These are phyloP conservation scores for Euphorbia pulcherrima DNA, from an alignment of 345 rosid species.

Conservation along the genomic window DNA sequence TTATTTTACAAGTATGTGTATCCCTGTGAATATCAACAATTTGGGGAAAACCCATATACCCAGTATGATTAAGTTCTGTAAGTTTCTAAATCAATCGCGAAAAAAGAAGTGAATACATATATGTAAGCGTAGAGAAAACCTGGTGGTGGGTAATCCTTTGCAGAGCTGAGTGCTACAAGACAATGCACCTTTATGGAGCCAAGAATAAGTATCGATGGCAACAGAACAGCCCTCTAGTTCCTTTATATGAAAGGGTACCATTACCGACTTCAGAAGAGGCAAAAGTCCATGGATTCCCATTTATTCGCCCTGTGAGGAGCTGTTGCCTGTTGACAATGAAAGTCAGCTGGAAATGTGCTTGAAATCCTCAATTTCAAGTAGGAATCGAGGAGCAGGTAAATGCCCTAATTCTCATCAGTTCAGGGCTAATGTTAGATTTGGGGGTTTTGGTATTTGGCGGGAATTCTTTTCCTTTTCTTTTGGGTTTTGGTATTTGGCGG, in stretches of 20 bases:
- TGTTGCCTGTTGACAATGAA: not conserved
- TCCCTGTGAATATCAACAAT: not conserved
- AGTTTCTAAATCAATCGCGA: not conserved
- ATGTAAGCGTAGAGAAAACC: slow-evolving; percentile 27
- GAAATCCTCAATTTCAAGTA: not conserved
- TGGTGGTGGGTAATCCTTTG: slow-evolving; percentile 58
- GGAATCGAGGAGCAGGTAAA: not conserved
- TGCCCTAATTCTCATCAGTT: slow-evolving; percentile 1
- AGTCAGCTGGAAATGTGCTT: not conserved
- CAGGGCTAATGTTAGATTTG: not conserved
- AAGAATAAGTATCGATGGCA: slow-evolving; percentile 90
- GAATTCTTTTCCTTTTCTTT: not conserved
- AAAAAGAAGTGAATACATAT: not conserved
- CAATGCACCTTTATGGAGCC: slow-evolving; percentile 83
- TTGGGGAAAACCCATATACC: not conserved
- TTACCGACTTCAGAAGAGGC: slow-evolving; percentile 81
- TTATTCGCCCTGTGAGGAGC: not conserved
- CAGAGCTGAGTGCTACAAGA: slow-evolving; percentile 69
- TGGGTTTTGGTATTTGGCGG: not conserved
- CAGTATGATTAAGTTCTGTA: not conserved
- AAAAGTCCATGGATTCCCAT: slow-evolving; percentile 85
- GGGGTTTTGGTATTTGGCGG: not conserved
- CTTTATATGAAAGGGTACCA: slow-evolving; percentile 66
- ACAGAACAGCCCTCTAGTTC: slow-evolving; percentile 72
- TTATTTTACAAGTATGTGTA: not conserved